Evolutionary conservation across 768 basidiomycete genomes (phyloP).

Genomic region (Kwoniella sp.): DNA sequence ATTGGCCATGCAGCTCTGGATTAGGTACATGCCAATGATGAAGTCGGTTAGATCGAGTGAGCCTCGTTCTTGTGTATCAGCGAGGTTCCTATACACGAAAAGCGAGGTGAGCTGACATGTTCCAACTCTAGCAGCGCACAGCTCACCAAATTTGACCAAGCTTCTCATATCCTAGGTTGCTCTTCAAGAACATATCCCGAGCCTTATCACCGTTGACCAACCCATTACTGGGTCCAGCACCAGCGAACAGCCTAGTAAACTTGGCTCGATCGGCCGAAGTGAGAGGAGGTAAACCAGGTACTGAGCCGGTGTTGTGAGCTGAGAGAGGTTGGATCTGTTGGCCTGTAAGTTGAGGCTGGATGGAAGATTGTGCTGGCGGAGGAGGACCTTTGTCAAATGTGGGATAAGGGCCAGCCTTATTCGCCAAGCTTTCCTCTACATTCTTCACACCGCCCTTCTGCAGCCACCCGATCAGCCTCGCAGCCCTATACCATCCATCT

Average conservation of each 20-base stretch:
- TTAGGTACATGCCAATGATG: slow-evolving; percentile 92
- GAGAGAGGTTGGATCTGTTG: slow-evolving; percentile 59
- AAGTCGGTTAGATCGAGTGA: slow-evolving; percentile 87
- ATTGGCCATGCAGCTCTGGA: slow-evolving; percentile 86
- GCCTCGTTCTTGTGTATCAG: slow-evolving; percentile 93
- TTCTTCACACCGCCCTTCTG: slow-evolving; percentile 75
- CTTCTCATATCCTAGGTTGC: slow-evolving; percentile 79
- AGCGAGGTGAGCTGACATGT: background rate
- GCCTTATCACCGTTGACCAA: slow-evolving; percentile 82
- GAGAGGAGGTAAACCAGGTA: slow-evolving; percentile 64
- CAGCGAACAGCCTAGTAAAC: slow-evolving; percentile 76
- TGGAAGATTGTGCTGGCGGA: slow-evolving; percentile 59
- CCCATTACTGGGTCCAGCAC: slow-evolving; percentile 71
- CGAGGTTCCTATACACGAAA: slow-evolving; percentile 69
- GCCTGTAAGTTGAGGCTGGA: slow-evolving; percentile 53
- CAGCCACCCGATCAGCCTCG: slow-evolving; percentile 89
- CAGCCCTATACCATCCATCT: slow-evolving; percentile 81
- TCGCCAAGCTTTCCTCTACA: slow-evolving; percentile 62
- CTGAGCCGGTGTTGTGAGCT: slow-evolving; percentile 57
- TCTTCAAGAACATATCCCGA: slow-evolving; percentile 85
- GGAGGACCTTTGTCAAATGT: slow-evolving; percentile 67
- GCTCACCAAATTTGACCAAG: slow-evolving; percentile 88
- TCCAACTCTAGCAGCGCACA: background rate
- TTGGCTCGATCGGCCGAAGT: slow-evolving; percentile 79
- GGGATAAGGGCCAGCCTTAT: slow-evolving; percentile 81